phyloP scores from a whole-genome alignment of 495 filamentous ascomycete species.

The Mytilinidion resinicola region DNA sequence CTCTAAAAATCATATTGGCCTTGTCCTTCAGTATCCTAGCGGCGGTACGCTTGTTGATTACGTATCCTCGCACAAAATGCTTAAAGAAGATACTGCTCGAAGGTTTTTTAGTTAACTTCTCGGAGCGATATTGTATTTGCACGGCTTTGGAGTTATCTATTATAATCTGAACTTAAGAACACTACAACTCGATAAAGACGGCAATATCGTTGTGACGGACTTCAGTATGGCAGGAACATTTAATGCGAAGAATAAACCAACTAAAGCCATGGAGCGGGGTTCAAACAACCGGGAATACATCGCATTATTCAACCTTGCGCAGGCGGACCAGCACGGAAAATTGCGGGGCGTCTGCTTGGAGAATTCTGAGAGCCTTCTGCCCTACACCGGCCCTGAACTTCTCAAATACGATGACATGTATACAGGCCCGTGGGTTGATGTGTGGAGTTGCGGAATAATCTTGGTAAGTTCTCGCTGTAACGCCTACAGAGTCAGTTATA shows the following conservation, averaged over 20 bases:
- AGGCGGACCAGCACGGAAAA: conserved; percentile 48
- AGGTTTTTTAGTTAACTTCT: conserved; percentile 91
- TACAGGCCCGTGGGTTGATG: conserved; percentile 93
- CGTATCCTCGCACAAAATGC: conserved; percentile 88
- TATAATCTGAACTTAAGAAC: conserved; percentile 97
- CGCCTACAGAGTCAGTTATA: background rate
- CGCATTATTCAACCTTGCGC: conserved; percentile 67
- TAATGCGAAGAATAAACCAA: conserved; percentile 77
- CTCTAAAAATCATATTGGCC: conserved; percentile 91
- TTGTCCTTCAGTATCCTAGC: conserved; percentile 96
- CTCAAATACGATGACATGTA: conserved; percentile 99
- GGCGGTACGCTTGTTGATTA: conserved; percentile 97
- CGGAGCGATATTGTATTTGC: conserved; percentile 92
- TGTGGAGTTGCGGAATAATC: conserved; percentile 99
- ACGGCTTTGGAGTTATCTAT: conserved; percentile 98
- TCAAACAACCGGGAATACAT: conserved; percentile 78
- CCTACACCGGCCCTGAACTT: conserved; percentile 94
- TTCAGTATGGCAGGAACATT: conserved; percentile 99
- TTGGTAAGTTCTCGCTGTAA: conserved; percentile 57
- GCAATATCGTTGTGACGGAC: conserved; percentile 98
- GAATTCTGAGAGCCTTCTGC: conserved; percentile 65
- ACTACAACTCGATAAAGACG: conserved; percentile 84
- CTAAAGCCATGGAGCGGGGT: conserved; percentile 82
- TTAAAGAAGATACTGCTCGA: conserved; percentile 86
- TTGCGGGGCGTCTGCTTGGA: conserved; percentile 70